Conservation (phyloP, 2,329 filamentous ascomycete genomes). For the Trichoderma guizhouense region DNA sequence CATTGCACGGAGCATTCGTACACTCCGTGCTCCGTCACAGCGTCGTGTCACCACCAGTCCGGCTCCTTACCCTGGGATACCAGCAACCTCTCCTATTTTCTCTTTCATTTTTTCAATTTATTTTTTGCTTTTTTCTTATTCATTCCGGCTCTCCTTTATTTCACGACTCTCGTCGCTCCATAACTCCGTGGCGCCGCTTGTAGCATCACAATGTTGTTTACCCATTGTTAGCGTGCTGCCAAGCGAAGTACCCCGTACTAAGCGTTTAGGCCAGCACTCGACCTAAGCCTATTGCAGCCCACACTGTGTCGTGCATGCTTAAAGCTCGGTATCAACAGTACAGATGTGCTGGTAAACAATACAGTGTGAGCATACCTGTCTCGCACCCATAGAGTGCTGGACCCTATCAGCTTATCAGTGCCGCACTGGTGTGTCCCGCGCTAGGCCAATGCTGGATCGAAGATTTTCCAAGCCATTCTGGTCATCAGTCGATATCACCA, state of each 20-base stretch:
- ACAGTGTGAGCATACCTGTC: not conserved
- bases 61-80: not conserved
- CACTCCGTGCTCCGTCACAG: not conserved
- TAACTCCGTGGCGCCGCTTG: not conserved
- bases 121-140: not conserved
- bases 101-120: not conserved
- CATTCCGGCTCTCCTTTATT: not conserved
- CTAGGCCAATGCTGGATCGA: constrained; percentile 5
- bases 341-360: rapidly evolving
- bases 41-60: not conserved
- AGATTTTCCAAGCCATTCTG: constrained; percentile 15
- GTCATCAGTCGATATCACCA: constrained; percentile 6
- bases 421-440: not conserved
- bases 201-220: constrained; percentile 11
- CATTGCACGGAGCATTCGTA: not conserved
- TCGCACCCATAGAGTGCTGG: not conserved
- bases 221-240: constrained; percentile 1
- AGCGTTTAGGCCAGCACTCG: not conserved
- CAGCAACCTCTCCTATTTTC: not conserved
- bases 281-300: not conserved
- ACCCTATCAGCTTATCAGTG: constrained; percentile 7
- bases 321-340: not conserved
- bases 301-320: not conserved
- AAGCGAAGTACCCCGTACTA: not conserved
- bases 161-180: not conserved